Percentiles rank a stretch among this genome's conserved stretches.
phyloP scores from a whole-genome alignment of 306 rosid species.

The Vicia faba region DNA sequence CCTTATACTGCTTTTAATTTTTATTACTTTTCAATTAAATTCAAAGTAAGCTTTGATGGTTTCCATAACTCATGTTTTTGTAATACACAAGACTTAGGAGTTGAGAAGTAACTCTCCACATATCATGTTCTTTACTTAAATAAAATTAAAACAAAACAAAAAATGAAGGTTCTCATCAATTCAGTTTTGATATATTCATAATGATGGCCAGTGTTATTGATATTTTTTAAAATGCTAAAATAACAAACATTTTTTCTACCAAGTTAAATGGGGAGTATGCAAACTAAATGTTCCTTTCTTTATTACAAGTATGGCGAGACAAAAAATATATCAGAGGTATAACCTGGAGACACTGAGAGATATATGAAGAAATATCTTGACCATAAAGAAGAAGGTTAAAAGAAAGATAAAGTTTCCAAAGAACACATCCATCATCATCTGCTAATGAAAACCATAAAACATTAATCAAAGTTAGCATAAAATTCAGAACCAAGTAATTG shows the following conservation, averaged over 20 bases:
- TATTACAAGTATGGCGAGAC: constrained; percentile 10
- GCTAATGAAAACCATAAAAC: constrained; percentile 40
- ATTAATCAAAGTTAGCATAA: constrained; percentile 24
- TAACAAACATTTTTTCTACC: not conserved
- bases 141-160: not conserved
- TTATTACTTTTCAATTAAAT: no score
- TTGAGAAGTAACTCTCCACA: constrained; percentile 21
- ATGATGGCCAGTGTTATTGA: constrained; percentile 6
- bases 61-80: constrained; percentile 11
- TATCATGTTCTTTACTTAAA: not conserved
- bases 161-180: not conserved
- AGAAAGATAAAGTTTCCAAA: constrained; percentile 73
- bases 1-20: no score
- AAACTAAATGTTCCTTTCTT: constrained; percentile 20
- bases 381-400: constrained; percentile 55
- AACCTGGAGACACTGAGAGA: constrained; percentile 57
- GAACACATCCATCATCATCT: constrained; percentile 60
- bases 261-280: not conserved
- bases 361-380: constrained; percentile 52
- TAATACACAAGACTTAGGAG: constrained; percentile 13
- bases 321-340: constrained; percentile 17
- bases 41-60: no score
- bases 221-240: constrained; percentile 19
- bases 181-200: constrained; percentile 8
- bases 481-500: constrained; percentile 37